A percentile compares a stretch with the other conserved stretches of the same genome.
These are phyloP conservation scores for Acanthamoeba royreba DNA, from an alignment of 208 protist species.

Conservation along the genomic window DNA sequence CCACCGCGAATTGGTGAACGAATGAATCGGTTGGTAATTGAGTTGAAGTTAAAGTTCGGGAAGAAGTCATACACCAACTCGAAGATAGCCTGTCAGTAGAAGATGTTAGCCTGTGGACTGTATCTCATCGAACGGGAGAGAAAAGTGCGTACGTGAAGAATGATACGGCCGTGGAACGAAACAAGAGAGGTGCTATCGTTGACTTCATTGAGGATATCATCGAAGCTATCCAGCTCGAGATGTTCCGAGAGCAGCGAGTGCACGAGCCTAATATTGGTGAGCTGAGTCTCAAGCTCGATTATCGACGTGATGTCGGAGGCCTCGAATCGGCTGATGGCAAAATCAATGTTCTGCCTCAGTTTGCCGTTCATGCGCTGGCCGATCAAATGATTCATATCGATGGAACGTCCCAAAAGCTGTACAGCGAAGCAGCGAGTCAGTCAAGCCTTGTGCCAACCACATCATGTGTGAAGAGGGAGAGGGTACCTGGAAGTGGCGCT, in stretches of 20 bases:
- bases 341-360: conserved; percentile 65
- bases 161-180: conserved; percentile 74
- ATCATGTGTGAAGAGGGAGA: too few species aligned
- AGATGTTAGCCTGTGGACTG: too few species aligned
- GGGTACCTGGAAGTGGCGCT: conserved; percentile 70
- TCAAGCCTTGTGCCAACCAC: too few species aligned
- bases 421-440: too few species aligned
- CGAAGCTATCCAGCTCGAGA: conserved; percentile 73
- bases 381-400: conserved; percentile 71
- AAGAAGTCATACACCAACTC: conserved; percentile 75
- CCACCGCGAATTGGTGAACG: not conserved
- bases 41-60: conserved; percentile 75
- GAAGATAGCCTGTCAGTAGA: conserved; percentile 47
- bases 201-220: conserved; percentile 66
- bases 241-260: conserved; percentile 63
- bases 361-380: conserved; percentile 71
- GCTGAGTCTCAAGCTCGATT: conserved; percentile 65
- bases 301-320: conserved; percentile 59
- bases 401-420: conserved; percentile 71
- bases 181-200: conserved; percentile 70
- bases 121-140: not conserved
- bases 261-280: conserved; percentile 62
- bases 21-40: conserved; percentile 69
- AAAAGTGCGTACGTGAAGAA: conserved; percentile 55
- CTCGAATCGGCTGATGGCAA: conserved; percentile 77